Evolutionary conservation across 495 filamentous ascomycete genomes (phyloP).

Genomic region (Rhizodiscina lignyota): DNA sequence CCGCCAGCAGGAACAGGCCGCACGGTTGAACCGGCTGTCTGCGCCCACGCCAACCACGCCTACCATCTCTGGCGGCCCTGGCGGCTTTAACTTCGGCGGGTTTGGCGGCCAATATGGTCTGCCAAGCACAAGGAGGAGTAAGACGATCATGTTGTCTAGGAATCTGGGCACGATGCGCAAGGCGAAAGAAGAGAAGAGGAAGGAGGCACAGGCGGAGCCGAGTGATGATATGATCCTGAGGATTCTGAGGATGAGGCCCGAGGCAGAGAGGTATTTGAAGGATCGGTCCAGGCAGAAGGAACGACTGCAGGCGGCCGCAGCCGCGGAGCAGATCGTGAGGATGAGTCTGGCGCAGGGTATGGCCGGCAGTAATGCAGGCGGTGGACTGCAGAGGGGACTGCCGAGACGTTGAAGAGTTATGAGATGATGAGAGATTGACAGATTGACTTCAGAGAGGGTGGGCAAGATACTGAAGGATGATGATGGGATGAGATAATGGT

Average conservation of each 20-base stretch:
- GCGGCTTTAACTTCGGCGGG: slow-evolving; percentile 31
- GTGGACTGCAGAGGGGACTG: no score
- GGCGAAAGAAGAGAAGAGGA: slow-evolving; percentile 87
- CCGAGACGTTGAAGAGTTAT: no score
- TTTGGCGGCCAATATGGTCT: slow-evolving; percentile 53
- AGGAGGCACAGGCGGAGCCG: slow-evolving; percentile 88
- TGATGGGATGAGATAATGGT: no score
- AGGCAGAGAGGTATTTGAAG: slow-evolving; percentile 78
- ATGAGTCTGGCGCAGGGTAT: no score
- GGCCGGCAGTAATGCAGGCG: no score
- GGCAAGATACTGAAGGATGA: no score
- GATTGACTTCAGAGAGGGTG: no score
- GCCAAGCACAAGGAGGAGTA: slow-evolving; percentile 57
- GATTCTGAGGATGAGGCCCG: slow-evolving; percentile 89
- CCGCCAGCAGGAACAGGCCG: slow-evolving; percentile 47
- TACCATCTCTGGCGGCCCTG: slow-evolving; percentile 7
- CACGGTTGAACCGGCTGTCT: slow-evolving; percentile 46
- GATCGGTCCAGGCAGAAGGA: slow-evolving; percentile 91
- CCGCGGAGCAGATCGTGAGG: slow-evolving; percentile 85
- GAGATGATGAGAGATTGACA: no score
- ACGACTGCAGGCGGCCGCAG: slow-evolving; percentile 71
- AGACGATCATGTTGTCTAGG: slow-evolving; percentile 86
- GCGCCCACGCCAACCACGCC: slow-evolving; percentile 29
- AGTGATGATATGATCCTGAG: slow-evolving; percentile 97
- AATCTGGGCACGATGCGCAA: slow-evolving; percentile 94